Base-by-base conservation (phyloP, 139 green algal genomes). In the Nannochloris sp. region DNA sequence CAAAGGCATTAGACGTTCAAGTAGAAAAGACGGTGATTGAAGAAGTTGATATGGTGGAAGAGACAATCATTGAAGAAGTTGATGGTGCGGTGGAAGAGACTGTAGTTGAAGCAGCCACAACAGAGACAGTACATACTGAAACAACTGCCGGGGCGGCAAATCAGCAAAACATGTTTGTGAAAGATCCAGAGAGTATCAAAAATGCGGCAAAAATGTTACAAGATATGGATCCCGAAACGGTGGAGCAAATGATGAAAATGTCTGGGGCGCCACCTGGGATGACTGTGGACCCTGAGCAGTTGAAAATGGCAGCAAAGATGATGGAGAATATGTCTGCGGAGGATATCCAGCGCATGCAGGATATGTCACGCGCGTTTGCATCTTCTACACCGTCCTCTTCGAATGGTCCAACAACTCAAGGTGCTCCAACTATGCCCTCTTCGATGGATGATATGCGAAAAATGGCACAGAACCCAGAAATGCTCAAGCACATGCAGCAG, bases 261-360 rank as follows among this genome's bases (percentile, higher is more conserved):
- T 61, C 71, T 9, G 71, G 67, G 1, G 67, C 25, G 4, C 40
- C 57, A 4, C 19, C 48, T 10, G 67, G 66, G 31, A 58, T 69
- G 57, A 43, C 69, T 56, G 37, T 76, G 5, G 64, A 77, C 43
- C 43, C 59, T 2, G 48, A 59, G 15, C 64, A 72, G 11, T 65
- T 77, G 57, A 64, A 68, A 46, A 73, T 73, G 64, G 70, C 51
- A 2, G 64, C 64, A 6, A 60, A 69, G 46, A 77, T 77, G 70
- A 77, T 77, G 70, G 53, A 67, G 43, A 54, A 16, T 48, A 77
- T 77, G 70, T 53, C 34, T 21, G 31, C 64, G 2, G 64, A 69
- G 24, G 70, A 77, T 43, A 43, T 77, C 48, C 56, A 69, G 18
- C 21, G 59, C 0, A 77, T 77, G 70, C 61, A 60, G 8, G 29